phyloP scores from a whole-genome alignment of 805 yeast genomes.

The Wickerhamomyces hampshirensis region DNA sequence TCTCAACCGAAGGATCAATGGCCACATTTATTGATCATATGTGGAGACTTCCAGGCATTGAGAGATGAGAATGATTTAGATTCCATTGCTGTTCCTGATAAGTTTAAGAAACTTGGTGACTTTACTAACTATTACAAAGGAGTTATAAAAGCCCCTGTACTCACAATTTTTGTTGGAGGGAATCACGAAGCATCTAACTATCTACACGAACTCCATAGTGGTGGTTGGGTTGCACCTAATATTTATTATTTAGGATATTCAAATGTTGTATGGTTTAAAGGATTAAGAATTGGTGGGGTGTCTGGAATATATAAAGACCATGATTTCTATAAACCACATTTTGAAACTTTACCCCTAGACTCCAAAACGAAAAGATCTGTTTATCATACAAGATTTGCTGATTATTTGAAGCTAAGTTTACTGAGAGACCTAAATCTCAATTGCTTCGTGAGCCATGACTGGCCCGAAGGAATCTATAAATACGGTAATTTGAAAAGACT shows the following conservation, averaged over 20 bases:
- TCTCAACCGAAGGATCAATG: conserved; percentile 16
- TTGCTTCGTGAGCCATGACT: conserved; percentile 78
- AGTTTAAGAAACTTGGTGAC: conserved; percentile 74
- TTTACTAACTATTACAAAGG: conserved; percentile 71
- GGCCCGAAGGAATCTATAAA: conserved; percentile 80
- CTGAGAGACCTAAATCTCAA: conserved; percentile 36
- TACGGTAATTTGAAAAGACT: conserved; percentile 55
- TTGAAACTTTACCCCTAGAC: conserved; percentile 46
- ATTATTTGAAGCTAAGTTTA: conserved; percentile 51
- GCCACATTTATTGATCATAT: conserved; percentile 63
- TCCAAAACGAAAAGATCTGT: conserved; percentile 46
- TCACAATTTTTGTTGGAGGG: conserved; percentile 87
- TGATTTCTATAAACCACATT: conserved; percentile 39
- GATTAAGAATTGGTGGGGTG: conserved; percentile 72
- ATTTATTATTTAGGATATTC: conserved; percentile 81
- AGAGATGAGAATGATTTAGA: conserved; percentile 58
- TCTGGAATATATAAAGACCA: conserved; percentile 74
- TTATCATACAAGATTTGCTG: conserved; percentile 62
- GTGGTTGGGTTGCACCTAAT: conserved; percentile 92
- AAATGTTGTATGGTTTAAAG: conserved; percentile 69
- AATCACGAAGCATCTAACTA: conserved; percentile 90
- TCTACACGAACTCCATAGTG: conserved; percentile 64
- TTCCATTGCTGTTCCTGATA: conserved; percentile 73
- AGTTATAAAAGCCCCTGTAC: conserved; percentile 55
- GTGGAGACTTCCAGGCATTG: conserved; percentile 91